phyloP scores from a whole-genome alignment of 148 eudicot genomes.

The Amaranthus cruentus region DNA sequence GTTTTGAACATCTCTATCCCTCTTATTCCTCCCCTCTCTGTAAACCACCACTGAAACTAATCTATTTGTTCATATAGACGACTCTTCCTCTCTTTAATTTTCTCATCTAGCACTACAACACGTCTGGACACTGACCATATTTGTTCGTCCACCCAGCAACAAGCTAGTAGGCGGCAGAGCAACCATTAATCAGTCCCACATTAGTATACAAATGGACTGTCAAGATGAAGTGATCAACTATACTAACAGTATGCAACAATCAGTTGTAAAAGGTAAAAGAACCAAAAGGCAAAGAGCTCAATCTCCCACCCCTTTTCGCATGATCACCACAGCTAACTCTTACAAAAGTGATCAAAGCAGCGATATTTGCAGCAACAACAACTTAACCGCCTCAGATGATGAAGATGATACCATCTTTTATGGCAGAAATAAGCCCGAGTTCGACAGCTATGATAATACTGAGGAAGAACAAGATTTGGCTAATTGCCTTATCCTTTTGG shows the following conservation, averaged over 20 bases:
- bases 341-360: slow-evolving; percentile 28
- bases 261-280: slow-evolving; percentile 38
- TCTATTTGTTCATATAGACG: too few species aligned
- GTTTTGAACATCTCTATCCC: too few species aligned
- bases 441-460: slow-evolving; percentile 10
- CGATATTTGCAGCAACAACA: slow-evolving; percentile 31
- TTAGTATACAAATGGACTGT: slow-evolving; percentile 12
- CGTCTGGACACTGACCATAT: too few species aligned
- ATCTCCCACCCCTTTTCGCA: slow-evolving; percentile 35
- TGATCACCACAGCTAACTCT: slow-evolving; percentile 19
- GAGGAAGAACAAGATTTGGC: slow-evolving; percentile 50
- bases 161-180: not conserved
- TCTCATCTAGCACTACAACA: too few species aligned
- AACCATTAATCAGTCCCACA: not conserved
- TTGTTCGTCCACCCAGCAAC: too few species aligned
- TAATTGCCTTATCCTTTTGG: slow-evolving; percentile 45
- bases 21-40: too few species aligned
- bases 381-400: slow-evolving; percentile 9
- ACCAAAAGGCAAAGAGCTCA: slow-evolving; percentile 42
- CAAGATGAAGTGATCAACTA: slow-evolving; percentile 26
- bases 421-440: not conserved
- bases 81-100: too few species aligned
- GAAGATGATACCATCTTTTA: slow-evolving; percentile 20
- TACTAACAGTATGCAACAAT: slow-evolving; percentile 2
- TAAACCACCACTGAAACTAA: too few species aligned